Evolutionary conservation across 805 yeast genomes (phyloP), one percentile per base, ranked within the genome.

Genomic region (Suhomyces pyralidae): DNA sequence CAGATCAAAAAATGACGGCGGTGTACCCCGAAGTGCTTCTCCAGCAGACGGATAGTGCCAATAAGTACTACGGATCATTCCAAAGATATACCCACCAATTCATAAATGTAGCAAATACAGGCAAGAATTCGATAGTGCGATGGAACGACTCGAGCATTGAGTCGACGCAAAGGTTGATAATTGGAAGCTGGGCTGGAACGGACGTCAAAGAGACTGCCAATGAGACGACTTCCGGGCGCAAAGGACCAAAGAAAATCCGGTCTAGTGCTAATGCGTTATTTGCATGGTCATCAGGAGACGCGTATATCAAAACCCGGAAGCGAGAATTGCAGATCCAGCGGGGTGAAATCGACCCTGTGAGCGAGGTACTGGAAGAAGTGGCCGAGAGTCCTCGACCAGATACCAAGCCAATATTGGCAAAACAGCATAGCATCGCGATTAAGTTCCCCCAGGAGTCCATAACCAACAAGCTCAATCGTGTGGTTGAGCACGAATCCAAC

Each of bases 241-340:
- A 45, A 25, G 52, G 25, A 20, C 46, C 26, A 48, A 52, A 50
- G 44, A 55, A 46, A 25, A 44, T 42, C 30, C 46, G 26, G 55
- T 53, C 45, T 40, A 53, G 48, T 2, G 65, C 74, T 20, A 73
- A 66, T 54, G 64, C 71, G n/a, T 62, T 75, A 38, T 75, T 75
- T 52, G 63, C 70, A 48, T 75, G 80, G 80, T 71, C 78, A 15
- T 72, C 78, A 1, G 68, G 72, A 28, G 80, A 75, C 46, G 63
- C 67, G 9, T 72, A 73, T 52, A 67, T 75, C 9, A 67, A 64
- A 22, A 65, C 66, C 1, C 59, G 78, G 28, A 68, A 65, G 52
- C 52, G 56, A 28, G 70, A 69, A 45, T 55, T 68, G 19, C 62
- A 55, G 52, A 44, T 45, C 12, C 28, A 46, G 44, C 20, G 49